Base-by-base conservation (phyloP, 768 basidiomycete species). In the Boletus reticulatus region DNA sequence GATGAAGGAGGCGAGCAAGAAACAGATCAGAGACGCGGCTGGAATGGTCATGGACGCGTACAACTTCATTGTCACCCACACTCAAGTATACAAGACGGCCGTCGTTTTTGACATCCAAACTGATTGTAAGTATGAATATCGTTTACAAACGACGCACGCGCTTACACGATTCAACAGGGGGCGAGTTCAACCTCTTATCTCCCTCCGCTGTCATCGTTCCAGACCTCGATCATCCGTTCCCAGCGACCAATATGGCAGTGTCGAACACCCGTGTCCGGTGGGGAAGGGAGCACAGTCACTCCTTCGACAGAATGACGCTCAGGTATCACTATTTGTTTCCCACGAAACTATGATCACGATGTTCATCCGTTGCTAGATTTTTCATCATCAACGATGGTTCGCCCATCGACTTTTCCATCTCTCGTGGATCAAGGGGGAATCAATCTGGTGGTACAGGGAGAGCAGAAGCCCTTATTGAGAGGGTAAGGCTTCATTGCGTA, bases 191-290 rank as follows among this genome's bases (percentile, higher is more conserved):
- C 55, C 53, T 58, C 48, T 47, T 58, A 39, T 50, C 57, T 17
- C 55, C 57, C 29, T 10, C 37, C 1, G 44, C 31, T 4, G 44
- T 50, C 10, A 48, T 57, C 44, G 32, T 56, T 3, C 39, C 55
- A 6, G 44, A 58, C 8, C 1, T 5, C 27, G 1, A 6, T 0
- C 7, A 51, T 29, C 39, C 43, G n/a, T 56, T 36, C 43, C 54
- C 48, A 8, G 6, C 3, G 27, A 9, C 6, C 19, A 51, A 29
- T 12, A 58, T 49, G 10, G 54, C 51, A 3, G 48, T 38, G 16
- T 29, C 55, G 6, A 50, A 56, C 19, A 58, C 57, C n/a, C 54
- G 48, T 41, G 57, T 58, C n/a, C 53, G 50, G n/a, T 58, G 57
- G 53, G 22, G 22, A 22, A 22, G 22, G 22, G 22, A 22, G 22